phyloP scores from a whole-genome alignment of 208 protist genomes.

The Trichomonas vaginalis region DNA sequence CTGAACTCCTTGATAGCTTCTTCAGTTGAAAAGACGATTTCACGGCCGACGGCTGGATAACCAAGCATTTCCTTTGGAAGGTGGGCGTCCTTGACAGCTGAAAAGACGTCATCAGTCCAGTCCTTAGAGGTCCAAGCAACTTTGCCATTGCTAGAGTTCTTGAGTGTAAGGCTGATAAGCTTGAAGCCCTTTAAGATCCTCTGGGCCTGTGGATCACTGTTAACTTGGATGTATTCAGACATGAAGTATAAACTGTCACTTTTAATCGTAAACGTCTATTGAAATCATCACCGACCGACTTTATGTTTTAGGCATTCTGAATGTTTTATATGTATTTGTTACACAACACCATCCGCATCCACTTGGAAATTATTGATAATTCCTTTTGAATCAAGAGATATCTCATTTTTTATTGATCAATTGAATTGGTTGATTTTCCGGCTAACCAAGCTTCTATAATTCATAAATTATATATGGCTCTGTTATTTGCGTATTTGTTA shows the following conservation, averaged over 20 bases:
- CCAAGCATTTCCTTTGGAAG: neutral
- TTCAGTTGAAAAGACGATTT: neutral
- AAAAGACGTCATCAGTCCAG: neutral
- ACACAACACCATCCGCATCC: no score
- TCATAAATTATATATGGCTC: no score
- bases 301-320: no score
- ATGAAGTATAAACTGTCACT: neutral
- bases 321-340: no score
- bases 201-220: neutral
- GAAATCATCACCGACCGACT: no score
- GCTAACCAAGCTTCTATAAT: no score
- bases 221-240: neutral
- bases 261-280: no score
- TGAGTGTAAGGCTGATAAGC: neutral
- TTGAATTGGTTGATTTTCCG: no score
- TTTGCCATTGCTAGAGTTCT: neutral
- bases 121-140: neutral
- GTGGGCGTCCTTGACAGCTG: neutral
- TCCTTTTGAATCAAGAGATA: no score
- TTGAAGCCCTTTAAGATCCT: neutral
- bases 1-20: neutral
- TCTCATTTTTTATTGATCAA: no score
- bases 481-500: no score
- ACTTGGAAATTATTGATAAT: no score
- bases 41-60: neutral